Base-by-base conservation (phyloP, 2,329 filamentous ascomycete genomes). In the Nigrospora osmanthi region DNA sequence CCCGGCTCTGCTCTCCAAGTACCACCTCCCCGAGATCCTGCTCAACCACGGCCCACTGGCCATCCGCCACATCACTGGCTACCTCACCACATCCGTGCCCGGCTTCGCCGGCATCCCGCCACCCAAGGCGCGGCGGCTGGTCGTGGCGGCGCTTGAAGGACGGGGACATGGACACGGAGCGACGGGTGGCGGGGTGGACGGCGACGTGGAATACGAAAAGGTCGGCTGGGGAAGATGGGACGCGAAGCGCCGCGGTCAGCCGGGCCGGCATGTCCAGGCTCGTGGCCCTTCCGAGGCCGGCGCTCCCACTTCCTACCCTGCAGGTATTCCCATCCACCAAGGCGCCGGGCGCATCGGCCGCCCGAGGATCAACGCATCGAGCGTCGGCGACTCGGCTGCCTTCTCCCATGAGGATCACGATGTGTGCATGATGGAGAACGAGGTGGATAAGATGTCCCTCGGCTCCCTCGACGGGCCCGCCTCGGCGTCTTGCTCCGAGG, bases 141-240 rank as follows among this genome's bases (percentile, higher is more conserved):
- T 97, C 6, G 91, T 96, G n/a, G 86, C 85, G 47, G 91, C 90
- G 48, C 70, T 97, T 53, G 91, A 97, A 69, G 86, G 87, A 56
- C 84, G 87, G 55, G 77, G 78, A 54, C 65, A 60, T 38, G 68
- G 69, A 38, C 70, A 68, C 50, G 77, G 77, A 51, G 36, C 12
- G 11, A 17, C 81, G 52, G 75, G 76, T 47, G 80, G 81, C 49
- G 78, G 78, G 46, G 61, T 77, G 49, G 73, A 83, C 50, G 83
- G 83, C 53, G 83, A 88, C 54, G 83, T 93, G 57, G 76, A 84
- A 60, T 97, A 95, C 61, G 87, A 94, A 65, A 97, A 97, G 73
- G 89, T 96, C 47, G 91, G 91, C 59, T 97, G 91, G 91, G 93
- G 93, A 48, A 82, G 89, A 53, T 98, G 91, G 91, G 87, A 94